These are phyloP conservation scores for Pseudocercospora cruenta DNA, from an alignment of 2,329 filamentous ascomycete genomes.

Conservation along the genomic window DNA sequence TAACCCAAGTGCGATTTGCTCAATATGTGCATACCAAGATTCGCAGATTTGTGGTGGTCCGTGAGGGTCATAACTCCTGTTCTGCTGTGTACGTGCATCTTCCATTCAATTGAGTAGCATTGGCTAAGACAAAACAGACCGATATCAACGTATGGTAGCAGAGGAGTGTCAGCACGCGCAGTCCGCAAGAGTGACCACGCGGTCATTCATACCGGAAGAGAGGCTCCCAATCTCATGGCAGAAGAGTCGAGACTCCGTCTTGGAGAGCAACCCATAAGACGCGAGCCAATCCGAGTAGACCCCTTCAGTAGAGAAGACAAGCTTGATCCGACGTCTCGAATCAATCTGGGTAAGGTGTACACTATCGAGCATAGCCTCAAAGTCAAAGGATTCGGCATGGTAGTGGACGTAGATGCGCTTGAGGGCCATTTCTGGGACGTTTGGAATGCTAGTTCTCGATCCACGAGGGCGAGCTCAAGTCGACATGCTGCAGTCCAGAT, in stretches of 20 bases:
- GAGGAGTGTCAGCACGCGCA: conserved; percentile 25
- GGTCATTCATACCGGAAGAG: conserved; percentile 30
- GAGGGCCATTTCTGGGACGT: not conserved
- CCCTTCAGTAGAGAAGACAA: conserved; percentile 9
- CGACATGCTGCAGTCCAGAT: too few relatives aligned
- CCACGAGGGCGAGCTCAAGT: too few relatives aligned
- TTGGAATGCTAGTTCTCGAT: not conserved
- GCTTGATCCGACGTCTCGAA: conserved; percentile 12
- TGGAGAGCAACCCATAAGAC: conserved; percentile 23
- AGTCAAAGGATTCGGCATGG: conserved; percentile 27
- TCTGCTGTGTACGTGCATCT: conserved; percentile 15
- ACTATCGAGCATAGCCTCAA: conserved; percentile 34
- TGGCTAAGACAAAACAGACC: conserved; percentile 10
- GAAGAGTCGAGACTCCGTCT: conserved; percentile 11
- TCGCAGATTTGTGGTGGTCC: conserved; percentile 33
- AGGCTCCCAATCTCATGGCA: not conserved
- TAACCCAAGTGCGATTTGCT: conserved; percentile 9
- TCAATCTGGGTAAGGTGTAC: conserved; percentile 21
- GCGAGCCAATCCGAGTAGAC: conserved; percentile 25
- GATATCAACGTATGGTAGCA: conserved; percentile 31
- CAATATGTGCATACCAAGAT: conserved; percentile 31
- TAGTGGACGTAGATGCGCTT: conserved; percentile 10
- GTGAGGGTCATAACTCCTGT: conserved; percentile 24
- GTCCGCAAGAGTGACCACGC: conserved; percentile 32
- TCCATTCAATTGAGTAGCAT: not conserved